A percentile compares a stretch with the other conserved stretches of the same genome.
Conservation (phyloP, 257 asterid genomes). For the Solanum acaule region DNA sequence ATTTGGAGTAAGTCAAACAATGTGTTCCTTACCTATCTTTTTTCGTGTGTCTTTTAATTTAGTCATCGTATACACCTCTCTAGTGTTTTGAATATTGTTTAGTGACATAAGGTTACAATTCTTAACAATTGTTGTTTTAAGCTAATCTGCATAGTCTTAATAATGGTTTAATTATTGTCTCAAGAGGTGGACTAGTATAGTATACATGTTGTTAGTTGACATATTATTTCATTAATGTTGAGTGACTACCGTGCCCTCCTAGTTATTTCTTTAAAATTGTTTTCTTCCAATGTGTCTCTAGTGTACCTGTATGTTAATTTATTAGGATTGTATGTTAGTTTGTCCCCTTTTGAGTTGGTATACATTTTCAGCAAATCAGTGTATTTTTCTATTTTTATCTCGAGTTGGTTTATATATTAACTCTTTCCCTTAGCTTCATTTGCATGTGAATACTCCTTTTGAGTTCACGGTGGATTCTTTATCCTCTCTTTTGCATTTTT, state of each 20-base stretch:
- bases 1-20: background rate
- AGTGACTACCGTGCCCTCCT: background rate
- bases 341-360: background rate
- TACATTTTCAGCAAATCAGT: no score
- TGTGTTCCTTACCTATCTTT: background rate
- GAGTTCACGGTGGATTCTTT: no score
- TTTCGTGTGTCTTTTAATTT: background rate
- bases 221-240: background rate
- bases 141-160: background rate
- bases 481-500: no score
- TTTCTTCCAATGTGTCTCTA: background rate
- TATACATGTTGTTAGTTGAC: background rate
- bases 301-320: background rate
- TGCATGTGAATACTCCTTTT: background rate
- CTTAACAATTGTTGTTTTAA: background rate
- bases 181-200: background rate
- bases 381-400: no score
- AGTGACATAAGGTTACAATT: background rate
- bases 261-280: no score
- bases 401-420: background rate
- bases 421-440: background rate
- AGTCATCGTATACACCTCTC: background rate
- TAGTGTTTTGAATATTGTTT: background rate
- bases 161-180: background rate
- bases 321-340: background rate